Evolutionary conservation across 2,329 filamentous ascomycete species (phyloP), one percentile per base, ranked within the genome.

Genomic region (Tothia fuscella): DNA sequence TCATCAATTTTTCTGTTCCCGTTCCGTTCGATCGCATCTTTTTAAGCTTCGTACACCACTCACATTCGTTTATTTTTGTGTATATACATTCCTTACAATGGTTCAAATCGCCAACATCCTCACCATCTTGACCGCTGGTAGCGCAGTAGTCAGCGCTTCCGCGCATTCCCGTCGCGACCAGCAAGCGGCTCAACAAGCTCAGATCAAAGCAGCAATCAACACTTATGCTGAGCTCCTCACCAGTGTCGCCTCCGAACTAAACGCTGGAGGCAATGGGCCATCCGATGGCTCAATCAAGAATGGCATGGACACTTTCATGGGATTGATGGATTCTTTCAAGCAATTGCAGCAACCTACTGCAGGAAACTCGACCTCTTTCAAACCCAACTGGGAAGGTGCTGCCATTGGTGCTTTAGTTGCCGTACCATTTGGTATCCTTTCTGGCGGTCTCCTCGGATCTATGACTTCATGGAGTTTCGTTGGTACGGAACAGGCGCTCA

Each of bases 301-400:
- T 3, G 35, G 22, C 2, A 12, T 37, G 7, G n/a, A 37, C 14
- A 25, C 22, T 12, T 37, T 25, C 22, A 14, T 28, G 3, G 14
- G n/a, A n/a, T 25, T 28, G 35, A 10, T 37, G 4, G 14, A 37
- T 10, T 10, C 26, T 9, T 9, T 29, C n/a, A 29, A n/a, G 9
- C 9, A 29, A 29, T n/a, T 29, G 26, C n/a, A 14, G 3, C 13
- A 20, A 4, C 21, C 20, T 14, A 36, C 22, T 3, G 10, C 17
- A 5, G 22, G 26, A 9, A 29, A 29, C 26, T 29, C 21, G 10
- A n/a, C 35, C 13, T 16, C 9, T 5, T 37, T 37, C 21, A 7
- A 3, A 5, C 35, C 35, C n/a, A 37, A 37, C 22, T 37, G 35
- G 35, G 35, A 37, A 16, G 35, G 35, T 6, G 35, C 35, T 14